These are phyloP conservation scores for Aspergillus sp. DNA, from an alignment of 2,329 filamentous ascomycete genomes.

Conservation along the genomic window DNA sequence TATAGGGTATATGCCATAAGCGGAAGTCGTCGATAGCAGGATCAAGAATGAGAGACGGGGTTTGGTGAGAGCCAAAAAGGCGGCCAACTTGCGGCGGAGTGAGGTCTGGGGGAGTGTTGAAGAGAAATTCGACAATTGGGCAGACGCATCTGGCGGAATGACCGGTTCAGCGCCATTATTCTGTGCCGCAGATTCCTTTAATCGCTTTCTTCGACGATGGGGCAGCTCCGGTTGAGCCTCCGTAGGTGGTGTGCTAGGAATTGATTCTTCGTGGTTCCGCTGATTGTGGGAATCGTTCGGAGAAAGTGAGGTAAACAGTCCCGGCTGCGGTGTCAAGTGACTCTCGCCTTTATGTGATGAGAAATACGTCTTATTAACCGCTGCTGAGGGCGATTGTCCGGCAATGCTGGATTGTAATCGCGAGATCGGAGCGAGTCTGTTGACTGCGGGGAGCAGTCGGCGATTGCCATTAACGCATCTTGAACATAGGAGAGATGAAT, in stretches of 20 bases:
- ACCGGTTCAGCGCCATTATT: slow-evolving; percentile 28
- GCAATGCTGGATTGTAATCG: slow-evolving; percentile 30
- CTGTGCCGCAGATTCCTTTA: slow-evolving; percentile 34
- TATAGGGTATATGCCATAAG: slow-evolving; percentile 91
- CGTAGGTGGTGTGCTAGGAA: slow-evolving; percentile 20
- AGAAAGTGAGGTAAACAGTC: slow-evolving; percentile 28
- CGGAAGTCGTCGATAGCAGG: slow-evolving; percentile 83
- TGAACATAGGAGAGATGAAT: slow-evolving; percentile 32
- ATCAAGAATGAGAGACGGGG: slow-evolving; percentile 90
- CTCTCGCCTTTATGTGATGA: slow-evolving; percentile 33
- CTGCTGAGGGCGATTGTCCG: slow-evolving; percentile 24
- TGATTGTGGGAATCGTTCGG: slow-evolving; percentile 21
- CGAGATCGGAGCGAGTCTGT: slow-evolving; percentile 34
- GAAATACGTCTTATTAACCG: slow-evolving; percentile 41
- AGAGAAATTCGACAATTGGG: slow-evolving; percentile 58
- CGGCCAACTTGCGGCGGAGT: slow-evolving; percentile 67
- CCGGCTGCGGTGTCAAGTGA: slow-evolving; percentile 19
- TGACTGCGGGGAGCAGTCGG: slow-evolving; percentile 21
- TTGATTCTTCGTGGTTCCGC: slow-evolving; percentile 14
- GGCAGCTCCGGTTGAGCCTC: slow-evolving; percentile 35
- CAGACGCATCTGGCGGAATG: slow-evolving; percentile 61
- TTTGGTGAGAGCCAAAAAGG: slow-evolving; percentile 90
- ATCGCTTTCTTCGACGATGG: slow-evolving; percentile 44
- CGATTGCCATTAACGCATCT: slow-evolving; percentile 32
- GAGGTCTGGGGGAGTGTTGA: slow-evolving; percentile 57